phyloP scores from a whole-genome alignment of 2,329 filamentous ascomycete genomes.

The Lecanicillium sp. region DNA sequence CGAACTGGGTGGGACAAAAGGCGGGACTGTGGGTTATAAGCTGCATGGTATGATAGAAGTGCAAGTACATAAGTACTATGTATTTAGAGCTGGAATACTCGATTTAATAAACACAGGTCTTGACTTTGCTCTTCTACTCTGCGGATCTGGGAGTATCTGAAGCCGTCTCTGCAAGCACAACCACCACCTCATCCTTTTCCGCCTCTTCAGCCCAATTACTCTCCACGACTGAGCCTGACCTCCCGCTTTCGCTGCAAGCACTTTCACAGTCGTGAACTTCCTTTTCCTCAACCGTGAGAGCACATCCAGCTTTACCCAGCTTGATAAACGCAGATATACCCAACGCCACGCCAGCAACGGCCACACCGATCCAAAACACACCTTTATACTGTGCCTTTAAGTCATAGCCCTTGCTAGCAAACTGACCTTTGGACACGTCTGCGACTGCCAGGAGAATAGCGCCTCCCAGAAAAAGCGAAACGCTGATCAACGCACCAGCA shows the following conservation, averaged over 20 bases:
- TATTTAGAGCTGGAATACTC: too few species aligned
- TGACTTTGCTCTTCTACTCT: too few species aligned
- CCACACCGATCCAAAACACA: constrained; percentile 54
- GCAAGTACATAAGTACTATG: too few species aligned
- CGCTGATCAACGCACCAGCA: constrained; percentile 57
- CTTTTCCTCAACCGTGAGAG: constrained; percentile 14
- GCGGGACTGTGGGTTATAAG: too few species aligned
- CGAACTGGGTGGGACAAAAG: too few species aligned
- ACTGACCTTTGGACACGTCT: constrained; percentile 43
- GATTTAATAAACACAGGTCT: too few species aligned
- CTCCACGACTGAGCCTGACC: too few species aligned
- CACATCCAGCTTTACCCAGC: constrained; percentile 16
- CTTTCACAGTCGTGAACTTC: too few species aligned
- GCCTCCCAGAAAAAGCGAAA: constrained; percentile 54
- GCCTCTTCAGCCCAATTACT: too few species aligned
- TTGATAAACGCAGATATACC: constrained; percentile 24
- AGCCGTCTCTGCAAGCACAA: neutral
- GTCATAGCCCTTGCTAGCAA: constrained; percentile 32
- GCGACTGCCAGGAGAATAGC: constrained; percentile 56
- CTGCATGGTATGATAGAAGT: too few species aligned
- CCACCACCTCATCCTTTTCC: too few species aligned
- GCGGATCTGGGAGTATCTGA: too few species aligned
- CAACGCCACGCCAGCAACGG: constrained; percentile 38
- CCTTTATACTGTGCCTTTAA: constrained; percentile 46
- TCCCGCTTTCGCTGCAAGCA: constrained; percentile 10